Percentiles rank a stretch among this genome's conserved stretches.
These are phyloP conservation scores for Strobilomyces confusus DNA, from an alignment of 768 basidiomycete species.

Conservation along the genomic window DNA sequence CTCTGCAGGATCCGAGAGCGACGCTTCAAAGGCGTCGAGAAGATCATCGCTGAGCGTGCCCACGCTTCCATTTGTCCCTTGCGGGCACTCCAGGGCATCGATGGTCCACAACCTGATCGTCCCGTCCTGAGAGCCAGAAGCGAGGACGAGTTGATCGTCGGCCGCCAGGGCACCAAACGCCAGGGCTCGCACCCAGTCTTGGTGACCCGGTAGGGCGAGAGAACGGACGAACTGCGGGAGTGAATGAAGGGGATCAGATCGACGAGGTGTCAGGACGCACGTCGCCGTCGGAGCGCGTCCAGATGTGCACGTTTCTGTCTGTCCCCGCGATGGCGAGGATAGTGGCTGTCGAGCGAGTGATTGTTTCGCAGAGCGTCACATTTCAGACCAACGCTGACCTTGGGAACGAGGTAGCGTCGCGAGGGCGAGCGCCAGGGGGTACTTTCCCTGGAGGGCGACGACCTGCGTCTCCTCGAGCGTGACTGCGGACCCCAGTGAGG, in stretches of 20 bases:
- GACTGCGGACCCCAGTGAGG: conserved; percentile 25
- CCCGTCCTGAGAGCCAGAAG: conserved; percentile 93
- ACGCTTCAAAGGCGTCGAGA: conserved; percentile 84
- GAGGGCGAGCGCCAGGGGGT: conserved; percentile 69
- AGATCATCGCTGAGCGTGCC: conserved; percentile 60
- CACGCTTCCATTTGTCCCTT: conserved; percentile 19
- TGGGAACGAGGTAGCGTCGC: conserved; percentile 60
- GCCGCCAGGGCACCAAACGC: conserved; percentile 48
- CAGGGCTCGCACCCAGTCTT: conserved; percentile 91
- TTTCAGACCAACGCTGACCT: conserved; percentile 41
- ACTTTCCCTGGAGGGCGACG: conserved; percentile 62
- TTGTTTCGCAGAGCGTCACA: not conserved
- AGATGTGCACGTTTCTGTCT: conserved; percentile 74
- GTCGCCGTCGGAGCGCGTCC: conserved; percentile 56
- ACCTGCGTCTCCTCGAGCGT: conserved; percentile 47
- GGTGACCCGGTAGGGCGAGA: conserved; percentile 72
- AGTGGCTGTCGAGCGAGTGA: conserved; percentile 36
- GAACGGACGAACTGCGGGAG: conserved; percentile 52
- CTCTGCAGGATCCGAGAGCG: conserved; percentile 66
- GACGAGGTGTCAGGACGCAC: conserved; percentile 34
- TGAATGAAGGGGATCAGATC: not conserved
- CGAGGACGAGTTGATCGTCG: conserved; percentile 59
- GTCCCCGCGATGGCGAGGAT: conserved; percentile 85
- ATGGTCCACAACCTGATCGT: conserved; percentile 94
- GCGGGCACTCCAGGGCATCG: conserved; percentile 37